Conservation (phyloP, 768 basidiomycete species). For the Crucibulum laeve region DNA sequence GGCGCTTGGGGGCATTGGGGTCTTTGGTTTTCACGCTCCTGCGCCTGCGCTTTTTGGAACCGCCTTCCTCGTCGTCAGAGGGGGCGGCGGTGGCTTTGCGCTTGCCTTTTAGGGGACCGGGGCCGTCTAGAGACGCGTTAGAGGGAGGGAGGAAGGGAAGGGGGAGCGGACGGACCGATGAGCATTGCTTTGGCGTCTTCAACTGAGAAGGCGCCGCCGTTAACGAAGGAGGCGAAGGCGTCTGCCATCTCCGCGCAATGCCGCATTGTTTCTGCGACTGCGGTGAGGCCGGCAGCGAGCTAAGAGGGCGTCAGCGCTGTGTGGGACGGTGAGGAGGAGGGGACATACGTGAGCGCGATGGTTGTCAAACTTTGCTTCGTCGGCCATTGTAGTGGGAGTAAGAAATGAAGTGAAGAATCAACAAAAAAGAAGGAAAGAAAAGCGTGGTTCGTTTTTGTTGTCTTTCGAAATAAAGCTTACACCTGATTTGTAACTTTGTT, state of each 20-base stretch:
- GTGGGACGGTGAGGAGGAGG: background rate
- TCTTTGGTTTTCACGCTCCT: conserved; percentile 75
- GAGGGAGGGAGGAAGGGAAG: conserved; percentile 10
- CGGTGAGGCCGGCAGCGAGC: conserved; percentile 51
- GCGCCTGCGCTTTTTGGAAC: conserved; percentile 51
- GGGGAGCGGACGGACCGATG: conserved; percentile 5
- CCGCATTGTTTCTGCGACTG: conserved; percentile 61
- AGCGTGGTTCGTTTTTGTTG: conserved; percentile 3
- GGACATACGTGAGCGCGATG: conserved; percentile 30
- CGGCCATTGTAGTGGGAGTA: conserved; percentile 16
- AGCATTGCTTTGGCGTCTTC: conserved; percentile 8
- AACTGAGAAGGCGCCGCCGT: conserved; percentile 27
- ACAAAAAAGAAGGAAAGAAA: background rate
- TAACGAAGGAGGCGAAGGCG: conserved; percentile 47
- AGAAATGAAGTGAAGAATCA: conserved; percentile 2
- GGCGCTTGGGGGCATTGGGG: conserved; percentile 92
- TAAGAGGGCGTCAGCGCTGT: conserved; percentile 21
- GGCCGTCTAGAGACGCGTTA: conserved; percentile 12
- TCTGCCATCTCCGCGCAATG: conserved; percentile 60
- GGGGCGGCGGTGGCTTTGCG: conserved; percentile 45
- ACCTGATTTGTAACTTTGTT: conserved; percentile 17
- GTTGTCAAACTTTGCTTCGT: conserved; percentile 21
- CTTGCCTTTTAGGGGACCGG: conserved; percentile 37
- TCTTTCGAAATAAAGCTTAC: conserved; percentile 8
- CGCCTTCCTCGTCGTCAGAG: conserved; percentile 32